Evolutionary conservation across 768 basidiomycete species (phyloP), one percentile per base, ranked within the genome.

Genomic region (Tricholomella constricta): DNA sequence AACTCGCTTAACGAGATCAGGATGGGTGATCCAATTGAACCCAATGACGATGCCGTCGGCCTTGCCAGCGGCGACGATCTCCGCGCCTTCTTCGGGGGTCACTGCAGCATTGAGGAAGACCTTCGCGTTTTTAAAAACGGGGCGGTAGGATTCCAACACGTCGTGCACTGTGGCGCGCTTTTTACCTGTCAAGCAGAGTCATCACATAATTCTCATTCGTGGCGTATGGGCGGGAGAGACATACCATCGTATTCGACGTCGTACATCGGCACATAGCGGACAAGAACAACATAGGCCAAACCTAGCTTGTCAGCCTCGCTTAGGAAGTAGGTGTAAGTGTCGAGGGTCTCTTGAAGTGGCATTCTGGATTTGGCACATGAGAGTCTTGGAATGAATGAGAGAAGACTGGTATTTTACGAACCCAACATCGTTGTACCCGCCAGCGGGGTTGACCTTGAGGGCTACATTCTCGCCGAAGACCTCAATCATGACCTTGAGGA

Each of bases 401-500:
- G n/a, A 26, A 46, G 26, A 23, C 7, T 19, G 27, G 11, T 31
- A 37, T 19, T 25, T 6, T 9, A 58, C 65, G 11, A 47, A 76
- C 73, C 76, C 74, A 15, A 78, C 62, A 52, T 79, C 79, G 52
- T 79, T 80, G 56, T 73, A 74, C 7, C 75, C 74, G 19, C 74
- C 75, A 26, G 62, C 68, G 12, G 78, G 79, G 52, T 63, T 76
- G 17, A 80, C 45, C 54, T 79, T 79, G 46, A 81, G 55, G 2
- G 71, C 72, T 22, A 79, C 75, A 19, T 78, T 76, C 7, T 66
- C 57, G 1, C 79, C 79, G 55, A 74, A 79, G 32, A 80, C 67
- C 32, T 72, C 68, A 0, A 54, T 53, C 19, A 68, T 52, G 3
- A 72, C 78, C 49, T 79, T 77, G 19, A 82, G 61, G 38, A 81